Conservation (phyloP, 2,329 filamentous ascomycete genomes). For the Epichloe elymi region DNA sequence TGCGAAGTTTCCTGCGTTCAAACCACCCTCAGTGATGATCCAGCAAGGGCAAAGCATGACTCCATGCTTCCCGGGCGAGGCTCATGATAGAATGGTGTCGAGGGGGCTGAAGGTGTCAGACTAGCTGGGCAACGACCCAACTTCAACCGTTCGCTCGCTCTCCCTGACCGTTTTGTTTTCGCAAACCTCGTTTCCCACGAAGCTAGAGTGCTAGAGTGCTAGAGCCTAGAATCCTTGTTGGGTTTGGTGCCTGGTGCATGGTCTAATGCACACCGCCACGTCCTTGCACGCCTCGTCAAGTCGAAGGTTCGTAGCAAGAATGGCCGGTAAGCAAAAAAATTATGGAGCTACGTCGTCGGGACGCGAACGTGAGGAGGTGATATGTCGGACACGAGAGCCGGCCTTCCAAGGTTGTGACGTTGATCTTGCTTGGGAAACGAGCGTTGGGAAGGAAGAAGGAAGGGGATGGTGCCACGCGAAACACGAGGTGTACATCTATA, state of each 20-base stretch:
- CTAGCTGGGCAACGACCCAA: neutral
- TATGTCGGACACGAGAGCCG: neutral
- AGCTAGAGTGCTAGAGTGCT: neutral
- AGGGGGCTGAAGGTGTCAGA: neutral
- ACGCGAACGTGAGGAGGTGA: neutral
- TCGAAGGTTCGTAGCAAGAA: neutral
- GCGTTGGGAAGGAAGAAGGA: neutral
- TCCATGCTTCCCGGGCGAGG: neutral
- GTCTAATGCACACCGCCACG: conserved; percentile 5
- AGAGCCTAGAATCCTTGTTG: neutral
- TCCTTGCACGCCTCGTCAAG: neutral
- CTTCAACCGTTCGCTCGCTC: neutral
- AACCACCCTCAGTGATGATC: neutral
- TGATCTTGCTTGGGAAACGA: neutral
- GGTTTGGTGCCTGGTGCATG: conserved; percentile 1
- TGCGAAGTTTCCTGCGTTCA: neutral
- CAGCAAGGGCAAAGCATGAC: neutral
- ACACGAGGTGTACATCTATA: neutral
- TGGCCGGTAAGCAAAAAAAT: neutral
- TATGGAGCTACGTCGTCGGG: neutral
- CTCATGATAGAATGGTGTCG: too few species aligned
- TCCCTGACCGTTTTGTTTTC: neutral
- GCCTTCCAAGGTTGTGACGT: neutral
- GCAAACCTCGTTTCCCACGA: neutral
- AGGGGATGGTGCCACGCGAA: neutral